Percentiles rank a stretch among this genome's conserved stretches.
Evolutionary conservation across 805 yeast genomes (phyloP).

Genomic region (Metschnikowia henanensis): DNA sequence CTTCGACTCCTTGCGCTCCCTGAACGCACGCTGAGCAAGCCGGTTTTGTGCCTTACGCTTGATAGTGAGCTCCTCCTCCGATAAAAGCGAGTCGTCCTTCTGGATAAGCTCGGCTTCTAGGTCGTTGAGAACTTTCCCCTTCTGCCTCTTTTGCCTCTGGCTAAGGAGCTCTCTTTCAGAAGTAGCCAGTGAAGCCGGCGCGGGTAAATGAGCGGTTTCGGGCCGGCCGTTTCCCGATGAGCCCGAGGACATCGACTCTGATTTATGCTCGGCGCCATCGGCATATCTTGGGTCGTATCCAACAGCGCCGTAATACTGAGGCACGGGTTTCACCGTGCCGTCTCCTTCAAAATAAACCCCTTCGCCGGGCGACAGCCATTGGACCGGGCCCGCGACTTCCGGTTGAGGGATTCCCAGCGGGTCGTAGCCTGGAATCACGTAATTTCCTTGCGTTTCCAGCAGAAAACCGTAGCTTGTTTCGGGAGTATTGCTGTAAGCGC

Average conservation of each 20-base stretch:
- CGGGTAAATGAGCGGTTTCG: background rate
- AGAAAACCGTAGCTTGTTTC: background rate
- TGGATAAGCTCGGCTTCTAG: constrained; percentile 37
- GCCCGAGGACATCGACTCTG: constrained; percentile 10
- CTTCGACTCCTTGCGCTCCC: constrained; percentile 76
- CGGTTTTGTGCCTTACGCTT: constrained; percentile 78
- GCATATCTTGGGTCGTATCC: background rate
- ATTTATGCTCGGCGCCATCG: background rate
- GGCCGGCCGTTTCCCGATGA: constrained; percentile 6
- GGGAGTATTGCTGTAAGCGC: background rate
- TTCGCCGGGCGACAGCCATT: constrained; percentile 10
- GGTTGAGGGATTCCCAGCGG: constrained; percentile 3
- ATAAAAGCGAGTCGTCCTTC: constrained; percentile 37
- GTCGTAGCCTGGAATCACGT: constrained; percentile 5
- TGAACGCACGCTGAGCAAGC: constrained; percentile 85
- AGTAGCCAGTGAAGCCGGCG: background rate
- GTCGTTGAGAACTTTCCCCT: constrained; percentile 23
- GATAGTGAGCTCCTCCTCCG: constrained; percentile 44
- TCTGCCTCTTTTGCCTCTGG: constrained; percentile 1
- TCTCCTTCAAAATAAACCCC: background rate
- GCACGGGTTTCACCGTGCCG: background rate
- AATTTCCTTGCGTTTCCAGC: background rate
- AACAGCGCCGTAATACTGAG: background rate
- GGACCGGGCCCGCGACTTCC: background rate
- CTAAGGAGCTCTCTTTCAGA: background rate